These are phyloP conservation scores for Caloboletus inedulis DNA, from an alignment of 1,284 basidiomycete genomes.

Conservation along the genomic window DNA sequence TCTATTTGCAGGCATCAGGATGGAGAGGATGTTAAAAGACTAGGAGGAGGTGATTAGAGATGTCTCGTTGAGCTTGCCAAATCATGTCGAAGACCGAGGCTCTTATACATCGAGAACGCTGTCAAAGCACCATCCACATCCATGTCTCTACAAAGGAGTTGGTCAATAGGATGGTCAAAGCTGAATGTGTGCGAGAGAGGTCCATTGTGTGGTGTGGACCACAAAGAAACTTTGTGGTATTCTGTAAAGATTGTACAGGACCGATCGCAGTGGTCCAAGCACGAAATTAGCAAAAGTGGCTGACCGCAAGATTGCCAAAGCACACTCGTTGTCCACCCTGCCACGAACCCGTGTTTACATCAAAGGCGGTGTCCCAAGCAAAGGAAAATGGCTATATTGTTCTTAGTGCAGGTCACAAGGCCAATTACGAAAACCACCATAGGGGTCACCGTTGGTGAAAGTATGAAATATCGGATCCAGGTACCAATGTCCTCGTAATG, in stretches of 20 bases:
- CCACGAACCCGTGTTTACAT: not conserved
- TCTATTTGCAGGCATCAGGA: constrained; percentile 1
- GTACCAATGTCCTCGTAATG: constrained; percentile 1
- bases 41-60: not conserved
- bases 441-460: not conserved
- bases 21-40: not conserved
- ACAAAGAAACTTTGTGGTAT: not conserved
- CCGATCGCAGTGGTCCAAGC: constrained; percentile 6
- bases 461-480: constrained; percentile 1
- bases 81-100: not conserved
- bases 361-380: not conserved
- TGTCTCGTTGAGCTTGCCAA: not conserved
- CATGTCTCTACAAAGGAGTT: not conserved
- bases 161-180: constrained; percentile 5
- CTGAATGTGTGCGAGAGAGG: not conserved
- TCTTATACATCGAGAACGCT: not conserved
- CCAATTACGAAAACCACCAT: constrained; percentile 5
- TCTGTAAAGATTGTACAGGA: not conserved
- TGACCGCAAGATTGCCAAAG: not conserved
- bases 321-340: not conserved
- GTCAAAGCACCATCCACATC: constrained; percentile 12
- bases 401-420: not conserved
- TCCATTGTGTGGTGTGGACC: constrained; percentile 7
- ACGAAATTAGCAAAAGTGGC: not conserved
- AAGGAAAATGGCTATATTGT: not conserved